phyloP scores from a whole-genome alignment of 495 filamentous ascomycete genomes.

The Penicillium ucsense region DNA sequence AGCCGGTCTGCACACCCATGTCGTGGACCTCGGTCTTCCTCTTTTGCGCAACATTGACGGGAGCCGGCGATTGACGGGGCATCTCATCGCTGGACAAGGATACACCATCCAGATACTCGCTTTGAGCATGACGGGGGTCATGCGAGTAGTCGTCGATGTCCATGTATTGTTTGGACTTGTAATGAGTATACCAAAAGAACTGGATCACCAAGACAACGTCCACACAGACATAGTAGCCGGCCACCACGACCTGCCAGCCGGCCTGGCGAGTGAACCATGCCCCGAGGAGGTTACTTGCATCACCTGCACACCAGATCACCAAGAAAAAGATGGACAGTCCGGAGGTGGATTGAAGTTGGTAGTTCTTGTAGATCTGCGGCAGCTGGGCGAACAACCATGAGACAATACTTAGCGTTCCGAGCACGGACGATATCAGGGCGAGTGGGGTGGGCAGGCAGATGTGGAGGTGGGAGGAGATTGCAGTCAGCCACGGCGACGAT shows the following conservation, averaged over 20 bases:
- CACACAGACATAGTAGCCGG: conserved; percentile 58
- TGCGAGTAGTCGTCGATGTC: conserved; percentile 16
- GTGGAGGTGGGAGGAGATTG: conserved; percentile 50
- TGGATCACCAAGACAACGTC: conserved; percentile 54
- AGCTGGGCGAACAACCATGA: conserved; percentile 74
- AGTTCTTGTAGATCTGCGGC: conserved; percentile 67
- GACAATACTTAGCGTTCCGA: conserved; percentile 55
- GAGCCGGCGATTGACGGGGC: conserved; percentile 4
- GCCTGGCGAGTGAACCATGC: conserved; percentile 59
- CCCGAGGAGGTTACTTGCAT: conserved; percentile 58
- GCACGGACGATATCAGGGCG: conserved; percentile 53
- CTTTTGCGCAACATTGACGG: conserved; percentile 12
- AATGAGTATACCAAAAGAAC: conserved; percentile 58
- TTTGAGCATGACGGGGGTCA: conserved; percentile 9
- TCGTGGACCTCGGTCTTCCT: conserved; percentile 20
- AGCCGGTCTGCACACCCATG: conserved; percentile 19
- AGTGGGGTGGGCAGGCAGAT: conserved; percentile 59
- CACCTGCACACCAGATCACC: conserved; percentile 59
- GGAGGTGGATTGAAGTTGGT: conserved; percentile 52
- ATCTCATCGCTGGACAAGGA: conserved; percentile 15
- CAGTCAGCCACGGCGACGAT: conserved; percentile 45
- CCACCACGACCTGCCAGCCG: conserved; percentile 60
- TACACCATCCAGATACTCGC: conserved; percentile 23
- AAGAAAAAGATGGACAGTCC: conserved; percentile 62
- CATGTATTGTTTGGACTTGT: conserved; percentile 29